A percentile compares a stretch with the other conserved stretches of the same genome.
Evolutionary conservation across 202 grass and related monocot genomes (phyloP).

Genomic region (Zoysia matrella): DNA sequence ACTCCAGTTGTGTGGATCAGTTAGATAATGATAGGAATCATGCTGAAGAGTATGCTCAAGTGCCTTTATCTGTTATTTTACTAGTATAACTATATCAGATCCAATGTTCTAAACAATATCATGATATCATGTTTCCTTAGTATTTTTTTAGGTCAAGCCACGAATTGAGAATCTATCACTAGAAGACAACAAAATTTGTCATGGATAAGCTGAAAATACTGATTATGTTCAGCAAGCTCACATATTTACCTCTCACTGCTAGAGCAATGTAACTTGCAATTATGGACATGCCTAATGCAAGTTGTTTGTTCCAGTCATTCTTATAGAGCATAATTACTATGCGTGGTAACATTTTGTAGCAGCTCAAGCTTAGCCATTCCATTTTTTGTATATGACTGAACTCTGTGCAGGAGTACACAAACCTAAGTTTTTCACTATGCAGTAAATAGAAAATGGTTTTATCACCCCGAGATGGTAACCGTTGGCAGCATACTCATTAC

Average conservation of each 20-base stretch:
- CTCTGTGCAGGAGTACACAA: background rate
- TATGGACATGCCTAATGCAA: background rate
- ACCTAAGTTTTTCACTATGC: constrained; percentile 9
- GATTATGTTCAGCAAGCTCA: background rate
- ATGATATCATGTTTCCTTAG: background rate
- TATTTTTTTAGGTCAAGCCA: constrained; percentile 23
- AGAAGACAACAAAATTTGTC: constrained; percentile 11
- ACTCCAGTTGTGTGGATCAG: background rate
- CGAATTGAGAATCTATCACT: background rate
- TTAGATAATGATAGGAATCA: constrained; percentile 10
- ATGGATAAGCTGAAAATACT: constrained; percentile 21
- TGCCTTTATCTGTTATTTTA: background rate
- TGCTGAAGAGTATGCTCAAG: background rate
- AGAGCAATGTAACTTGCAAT: background rate
- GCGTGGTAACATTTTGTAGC: constrained; percentile 6
- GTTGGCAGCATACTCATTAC: background rate
- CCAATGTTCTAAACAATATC: background rate
- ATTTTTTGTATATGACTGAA: constrained; percentile 2
- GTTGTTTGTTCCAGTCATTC: constrained; percentile 16
- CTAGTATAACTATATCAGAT: background rate
- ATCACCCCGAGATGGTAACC: constrained; percentile 12
- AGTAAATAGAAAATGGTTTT: constrained; percentile 1
- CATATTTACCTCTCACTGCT: background rate
- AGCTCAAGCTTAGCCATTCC: constrained; percentile 12
- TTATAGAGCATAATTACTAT: constrained; percentile 21